Evolutionary conservation across 2,329 filamentous ascomycete species (phyloP), one percentile per base, ranked within the genome.

Genomic region (Cladophialophora psammophila): DNA sequence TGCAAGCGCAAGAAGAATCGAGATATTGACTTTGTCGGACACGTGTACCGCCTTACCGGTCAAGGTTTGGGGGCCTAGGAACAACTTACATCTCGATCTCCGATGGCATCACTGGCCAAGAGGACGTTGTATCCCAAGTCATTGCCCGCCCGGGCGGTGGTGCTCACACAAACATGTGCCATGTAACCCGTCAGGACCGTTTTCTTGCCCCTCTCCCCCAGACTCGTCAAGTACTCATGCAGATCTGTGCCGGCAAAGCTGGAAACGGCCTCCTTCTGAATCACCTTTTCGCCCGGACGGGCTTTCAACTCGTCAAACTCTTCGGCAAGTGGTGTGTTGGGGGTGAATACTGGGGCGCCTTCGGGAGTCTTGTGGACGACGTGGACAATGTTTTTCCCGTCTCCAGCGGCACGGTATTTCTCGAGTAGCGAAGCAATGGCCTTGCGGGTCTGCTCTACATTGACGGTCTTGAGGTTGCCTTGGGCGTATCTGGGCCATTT

Each of bases 331-430:
- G 80, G 73, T 0, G 88, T 91, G 3, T 80, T 81, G 0, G 87
- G 86, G 0, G 88, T 91, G 77, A 91, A 91, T 3, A 91, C 81
- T 0, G 89, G 89, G 0, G 89, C 86, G 2, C 86, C 88, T 0
- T 84, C 81, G 1, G 88, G 87, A 0, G 83, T 83, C 58, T 82
- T 76, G 75, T 91, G 89, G 9, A 87, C 78, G 6, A 91, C 80
- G 73, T 91, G 89, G 0, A 90, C 84, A 58, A 91, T 78, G 69
- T 85, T 84, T 34, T 74, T 75, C 62, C 74, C 73, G 31, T 73
- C 65, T 8, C 70, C 60, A 20, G 55, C 59, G 10, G 65, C 36
- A n/a, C 89, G 84, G 77, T 91, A 91, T 68, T 83, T 86, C 20
- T 85, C 76, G 0, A 91, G 80, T 0, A 91, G 80, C 0, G 78